Evolutionary conservation across 2,329 filamentous ascomycete species (phyloP), one percentile per base, ranked within the genome.

Genomic region (Huntiella abstrusa): DNA sequence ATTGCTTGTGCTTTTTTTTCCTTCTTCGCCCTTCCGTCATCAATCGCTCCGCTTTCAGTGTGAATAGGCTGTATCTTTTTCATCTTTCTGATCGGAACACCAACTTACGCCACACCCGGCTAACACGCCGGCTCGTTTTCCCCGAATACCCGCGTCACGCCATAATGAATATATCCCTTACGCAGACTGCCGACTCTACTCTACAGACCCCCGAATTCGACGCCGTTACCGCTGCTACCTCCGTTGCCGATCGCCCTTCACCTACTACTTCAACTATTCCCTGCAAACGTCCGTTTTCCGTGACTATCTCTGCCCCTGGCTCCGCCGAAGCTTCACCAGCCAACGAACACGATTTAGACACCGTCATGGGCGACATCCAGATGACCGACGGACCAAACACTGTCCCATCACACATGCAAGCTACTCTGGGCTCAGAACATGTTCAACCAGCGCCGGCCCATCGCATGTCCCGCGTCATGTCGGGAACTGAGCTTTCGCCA

Each of bases 401-500:
- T 16, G 12, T 10, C 35, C 40, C 17, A 10, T 12, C 39, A 19
- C 16, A 39, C n/a, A 41, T 44, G n/a, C 37, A 28, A 16, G 15
- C 45, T 35, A 41, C 45, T 16, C 15, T 42, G 16, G 12, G 22
- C 17, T 32, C 33, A 11, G 47, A 49, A 39, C 42, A 46, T 45
- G n/a, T 43, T 15, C 43, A 42, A 22, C 43, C 47, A n/a, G 43
- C 44, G 5, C 37, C 37, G 16, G 41, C 45, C 28, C 40, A 42
- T 15, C 47, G 47, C 65, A 69, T 50, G 39, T 73, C 70, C 16
- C 67, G 72, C 51, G 67, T 76, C 52, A 60, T 75, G 45, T 73
- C 72, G 33, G 71, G 72, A 47, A 66, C 60, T 48, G 71, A 71
- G 53, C 65, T 75, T 32, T 73, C 72, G 43, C 72, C 72, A 35